Percentiles rank a stretch among this genome's conserved stretches.
Conservation (phyloP, 441 rosid species). For the Syzygium malaccense region DNA sequence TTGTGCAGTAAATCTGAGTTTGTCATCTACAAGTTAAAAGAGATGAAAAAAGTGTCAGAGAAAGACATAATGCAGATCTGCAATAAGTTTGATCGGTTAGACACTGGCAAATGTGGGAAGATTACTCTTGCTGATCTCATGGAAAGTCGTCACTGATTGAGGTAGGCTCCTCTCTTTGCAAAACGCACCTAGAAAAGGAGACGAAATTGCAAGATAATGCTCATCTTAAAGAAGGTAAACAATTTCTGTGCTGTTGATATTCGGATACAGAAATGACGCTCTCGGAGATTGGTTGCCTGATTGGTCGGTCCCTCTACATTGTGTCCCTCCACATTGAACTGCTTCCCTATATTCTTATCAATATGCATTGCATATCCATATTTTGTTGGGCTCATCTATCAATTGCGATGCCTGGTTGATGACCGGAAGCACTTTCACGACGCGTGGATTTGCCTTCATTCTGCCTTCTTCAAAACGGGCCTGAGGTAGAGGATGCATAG, state of each 20-base stretch:
- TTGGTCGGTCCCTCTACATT: neutral
- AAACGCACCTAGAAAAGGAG: neutral
- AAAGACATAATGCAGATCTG: constrained; percentile 69
- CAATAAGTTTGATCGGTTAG: constrained; percentile 65
- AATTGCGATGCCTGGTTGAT: neutral
- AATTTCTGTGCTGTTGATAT: neutral
- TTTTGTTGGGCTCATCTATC: neutral
- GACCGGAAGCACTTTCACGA: neutral
- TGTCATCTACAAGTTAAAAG: constrained; percentile 89
- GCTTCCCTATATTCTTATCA: neutral
- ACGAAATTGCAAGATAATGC: neutral
- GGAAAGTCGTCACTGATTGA: constrained; percentile 25
- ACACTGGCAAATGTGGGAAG: constrained; percentile 75
- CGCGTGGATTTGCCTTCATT: neutral
- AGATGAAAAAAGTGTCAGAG: constrained; percentile 80
- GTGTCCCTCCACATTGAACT: neutral
- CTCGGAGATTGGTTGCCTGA: neutral
- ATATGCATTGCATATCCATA: neutral
- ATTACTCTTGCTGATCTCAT: constrained; percentile 83
- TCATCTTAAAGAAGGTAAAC: neutral
- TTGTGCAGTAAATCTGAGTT: constrained; percentile 77
- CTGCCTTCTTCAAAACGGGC: neutral
- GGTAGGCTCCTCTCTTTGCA: neutral
- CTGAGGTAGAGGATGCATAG: neutral
- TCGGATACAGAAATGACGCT: neutral